phyloP scores from a whole-genome alignment of 1,139 yeast genomes.

The Hanseniaspora uvarum region DNA sequence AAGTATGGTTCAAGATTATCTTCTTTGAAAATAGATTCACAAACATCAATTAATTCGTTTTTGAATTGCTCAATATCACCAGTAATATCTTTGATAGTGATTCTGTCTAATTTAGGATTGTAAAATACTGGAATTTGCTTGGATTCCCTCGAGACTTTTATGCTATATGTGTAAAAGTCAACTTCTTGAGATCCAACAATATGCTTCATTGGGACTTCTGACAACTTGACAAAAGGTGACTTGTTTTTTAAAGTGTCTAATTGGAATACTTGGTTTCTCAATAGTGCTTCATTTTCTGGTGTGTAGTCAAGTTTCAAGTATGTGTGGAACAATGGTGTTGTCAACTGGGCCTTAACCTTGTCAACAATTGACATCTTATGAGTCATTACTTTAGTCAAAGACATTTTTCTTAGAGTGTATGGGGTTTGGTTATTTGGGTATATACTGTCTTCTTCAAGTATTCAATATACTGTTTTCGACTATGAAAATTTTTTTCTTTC shows the following conservation, averaged over 20 bases:
- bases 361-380: conserved; percentile 8
- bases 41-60: background rate
- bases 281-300: conserved; percentile 2
- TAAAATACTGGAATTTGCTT: conserved; percentile 5
- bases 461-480: background rate
- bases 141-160: background rate
- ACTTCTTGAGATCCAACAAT: conserved; percentile 3
- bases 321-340: conserved; percentile 5
- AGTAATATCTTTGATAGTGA: conserved; percentile 2
- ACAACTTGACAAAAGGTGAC: conserved; percentile 8
- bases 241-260: background rate
- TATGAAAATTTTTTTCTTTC: background rate
- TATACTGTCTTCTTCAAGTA: background rate
- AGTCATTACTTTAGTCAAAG: background rate
- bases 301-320: conserved; percentile 14
- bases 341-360: conserved; percentile 8
- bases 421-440: background rate
- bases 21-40: conserved; percentile 4
- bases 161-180: background rate
- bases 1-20: conserved; percentile 1
- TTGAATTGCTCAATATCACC: conserved; percentile 5
- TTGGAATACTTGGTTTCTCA: conserved; percentile 5
- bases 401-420: background rate
- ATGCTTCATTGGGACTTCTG: background rate
- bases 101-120: background rate